Conservation (phyloP, 495 filamentous ascomycete species). For the Hypoxylon trugodes region DNA sequence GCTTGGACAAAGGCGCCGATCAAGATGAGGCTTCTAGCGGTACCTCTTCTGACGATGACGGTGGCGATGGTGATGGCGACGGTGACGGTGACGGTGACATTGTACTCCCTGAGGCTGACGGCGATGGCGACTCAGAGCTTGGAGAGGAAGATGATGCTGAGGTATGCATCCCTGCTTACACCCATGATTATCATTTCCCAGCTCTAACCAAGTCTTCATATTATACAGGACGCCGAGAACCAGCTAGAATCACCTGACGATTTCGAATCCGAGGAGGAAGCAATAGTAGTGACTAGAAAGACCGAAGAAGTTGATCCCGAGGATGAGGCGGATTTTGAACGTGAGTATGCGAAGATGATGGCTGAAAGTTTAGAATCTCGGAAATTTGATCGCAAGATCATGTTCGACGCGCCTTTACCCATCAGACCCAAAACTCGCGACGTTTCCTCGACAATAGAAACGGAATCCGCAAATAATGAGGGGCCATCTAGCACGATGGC, state of each 20-base stretch:
- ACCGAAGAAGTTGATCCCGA: conserved; percentile 93
- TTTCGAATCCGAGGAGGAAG: conserved; percentile 77
- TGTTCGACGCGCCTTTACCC: conserved; percentile 93
- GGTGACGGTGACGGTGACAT: conserved; percentile 60
- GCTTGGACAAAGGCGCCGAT: conserved; percentile 70
- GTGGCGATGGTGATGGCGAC: conserved; percentile 66
- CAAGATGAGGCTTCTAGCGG: conserved; percentile 73
- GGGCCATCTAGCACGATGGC: conserved; percentile 71
- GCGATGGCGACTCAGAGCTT: conserved; percentile 54
- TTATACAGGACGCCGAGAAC: conserved; percentile 53
- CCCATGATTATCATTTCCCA: neutral
- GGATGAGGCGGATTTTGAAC: conserved; percentile 95
- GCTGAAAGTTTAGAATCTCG: conserved; percentile 92
- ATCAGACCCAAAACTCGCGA: conserved; percentile 80
- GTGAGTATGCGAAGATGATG: conserved; percentile 99
- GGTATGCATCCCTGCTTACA: conserved; percentile 41
- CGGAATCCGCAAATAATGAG: conserved; percentile 58
- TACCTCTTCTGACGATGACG: conserved; percentile 71
- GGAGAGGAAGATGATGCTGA: conserved; percentile 62
- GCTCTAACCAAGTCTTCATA: conserved; percentile 20
- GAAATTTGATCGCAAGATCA: conserved; percentile 90
- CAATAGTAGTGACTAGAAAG: conserved; percentile 87
- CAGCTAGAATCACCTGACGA: conserved; percentile 57
- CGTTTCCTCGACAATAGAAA: conserved; percentile 51
- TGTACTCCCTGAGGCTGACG: conserved; percentile 48